Base-by-base conservation (phyloP, 2,329 filamentous ascomycete genomes). In the Fusarium heterosporum region DNA sequence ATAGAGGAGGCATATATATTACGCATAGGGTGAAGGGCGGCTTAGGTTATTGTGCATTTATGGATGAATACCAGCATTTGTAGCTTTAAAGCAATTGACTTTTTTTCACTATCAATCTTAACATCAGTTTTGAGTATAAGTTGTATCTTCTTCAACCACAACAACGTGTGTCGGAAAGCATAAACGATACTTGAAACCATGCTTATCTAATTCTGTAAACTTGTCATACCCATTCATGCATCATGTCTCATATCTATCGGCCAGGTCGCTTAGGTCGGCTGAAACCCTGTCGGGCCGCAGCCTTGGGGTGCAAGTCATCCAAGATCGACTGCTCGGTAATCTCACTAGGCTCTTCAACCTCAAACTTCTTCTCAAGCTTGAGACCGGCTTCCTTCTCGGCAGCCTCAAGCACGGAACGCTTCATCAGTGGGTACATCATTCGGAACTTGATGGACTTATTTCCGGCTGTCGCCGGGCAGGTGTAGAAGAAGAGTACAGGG, bases 381-480 rank as follows among this genome's bases (percentile, higher is more conserved):
- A 95, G 74, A 0, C 88, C 89, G 2, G 87, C 89, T 68, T 92
- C 87, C 34, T 79, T 79, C 72, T 89, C 86, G 17, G 91, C 92
- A 32, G 89, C 77, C n/a, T 82, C 79, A 29, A 93, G 81, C 4
- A 92, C 90, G 25, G 87, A 85, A 12, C 86, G 82, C 78, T 89
- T 89, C 81, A 89, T 89, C 26, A 89, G 81, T 32, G 92, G 91
- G 76, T 96, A 96, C 74, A 96, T 79, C 93, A 96, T 96, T 66
- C 92, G 85, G 79, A 91, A 90, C 81, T 93, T 94, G 81, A 96
- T 91, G 51, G 86, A 82, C 79, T 89, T 92, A 51, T 84, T 87
- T 28, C 82, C 85, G 0, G 86, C 80, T 6, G 89, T 84, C 9
- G 85, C 81, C 1, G 93, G 93, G 76, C 91, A 93, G 8, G 92